A percentile compares a stretch with the other conserved stretches of the same genome.
phyloP scores from a whole-genome alignment of 352 stramenopile species.

The Halophytophthora batemanensis region DNA sequence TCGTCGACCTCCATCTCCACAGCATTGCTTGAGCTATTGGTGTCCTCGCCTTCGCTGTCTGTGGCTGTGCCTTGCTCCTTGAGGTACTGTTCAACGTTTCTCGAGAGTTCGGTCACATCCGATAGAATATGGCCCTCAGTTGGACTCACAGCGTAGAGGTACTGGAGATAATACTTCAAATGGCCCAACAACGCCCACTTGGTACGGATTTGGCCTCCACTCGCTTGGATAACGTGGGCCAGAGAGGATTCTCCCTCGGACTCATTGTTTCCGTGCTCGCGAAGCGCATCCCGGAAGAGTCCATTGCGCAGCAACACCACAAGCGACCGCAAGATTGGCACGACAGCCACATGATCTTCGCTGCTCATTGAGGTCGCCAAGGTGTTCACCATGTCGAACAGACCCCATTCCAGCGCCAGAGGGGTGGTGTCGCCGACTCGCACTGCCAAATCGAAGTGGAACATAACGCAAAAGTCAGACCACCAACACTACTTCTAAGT shows the following conservation, averaged over 20 bases:
- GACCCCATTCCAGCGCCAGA: constrained; percentile 65
- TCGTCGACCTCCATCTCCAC: constrained; percentile 25
- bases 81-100: constrained; percentile 41
- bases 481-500: not conserved
- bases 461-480: constrained; percentile 14
- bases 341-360: constrained; percentile 67
- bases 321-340: constrained; percentile 56
- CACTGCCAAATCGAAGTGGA: constrained; percentile 35
- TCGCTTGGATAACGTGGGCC: constrained; percentile 35
- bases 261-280: constrained; percentile 16
- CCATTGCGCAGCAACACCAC: constrained; percentile 51
- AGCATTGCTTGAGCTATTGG: constrained; percentile 10
- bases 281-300: constrained; percentile 49
- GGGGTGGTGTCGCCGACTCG: constrained; percentile 46
- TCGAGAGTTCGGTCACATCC: constrained; percentile 46
- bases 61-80: constrained; percentile 11
- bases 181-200: constrained; percentile 54
- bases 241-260: constrained; percentile 21
- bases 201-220: constrained; percentile 44
- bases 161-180: constrained; percentile 73
- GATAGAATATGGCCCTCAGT: constrained; percentile 63
- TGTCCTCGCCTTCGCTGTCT: constrained; percentile 10
- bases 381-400: constrained; percentile 66
- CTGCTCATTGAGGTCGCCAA: constrained; percentile 80
- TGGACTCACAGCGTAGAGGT: constrained; percentile 65